A percentile compares a stretch with the other conserved stretches of the same genome.
phyloP scores from a whole-genome alignment of 306 rosid species.

The Cyamopsis tetragonoloba region DNA sequence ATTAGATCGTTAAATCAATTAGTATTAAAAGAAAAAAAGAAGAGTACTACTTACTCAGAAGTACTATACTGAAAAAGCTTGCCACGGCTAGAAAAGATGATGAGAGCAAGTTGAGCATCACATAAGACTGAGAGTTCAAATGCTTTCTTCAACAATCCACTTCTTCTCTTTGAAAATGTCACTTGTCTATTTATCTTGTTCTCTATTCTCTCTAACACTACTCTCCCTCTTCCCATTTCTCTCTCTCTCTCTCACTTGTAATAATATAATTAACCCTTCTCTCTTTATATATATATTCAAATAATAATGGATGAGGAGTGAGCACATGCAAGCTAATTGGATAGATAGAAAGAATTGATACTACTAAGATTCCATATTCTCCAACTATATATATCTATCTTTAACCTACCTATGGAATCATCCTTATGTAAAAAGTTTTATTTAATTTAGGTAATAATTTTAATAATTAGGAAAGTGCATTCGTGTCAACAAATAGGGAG shows the following conservation, averaged over 20 bases:
- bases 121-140: slow-evolving; percentile 77
- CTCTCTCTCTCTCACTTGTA: neutral
- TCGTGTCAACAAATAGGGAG: too few relatives aligned
- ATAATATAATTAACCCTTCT: too few relatives aligned
- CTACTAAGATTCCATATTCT: slow-evolving; percentile 17
- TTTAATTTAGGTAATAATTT: too few relatives aligned
- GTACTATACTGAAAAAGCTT: slow-evolving; percentile 75
- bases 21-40: neutral
- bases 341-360: neutral
- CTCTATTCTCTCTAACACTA: slow-evolving; percentile 82
- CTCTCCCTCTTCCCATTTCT: slow-evolving; percentile 75
- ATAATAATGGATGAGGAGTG: neutral
- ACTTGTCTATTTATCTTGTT: slow-evolving; percentile 85
- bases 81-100: slow-evolving; percentile 75
- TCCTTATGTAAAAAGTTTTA: too few relatives aligned
- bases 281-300: slow-evolving; percentile 27
- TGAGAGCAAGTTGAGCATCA: slow-evolving; percentile 74
- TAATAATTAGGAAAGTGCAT: too few relatives aligned
- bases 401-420: too few relatives aligned
- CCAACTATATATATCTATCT: too few relatives aligned
- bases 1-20: too few relatives aligned
- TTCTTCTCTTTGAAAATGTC: slow-evolving; percentile 72
- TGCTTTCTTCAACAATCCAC: slow-evolving; percentile 81
- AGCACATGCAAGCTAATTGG: neutral
- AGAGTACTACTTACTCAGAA: slow-evolving; percentile 52